Evolutionary conservation across 805 yeast genomes (phyloP), one percentile per base, ranked within the genome.

Genomic region (Kuraishia cidri): DNA sequence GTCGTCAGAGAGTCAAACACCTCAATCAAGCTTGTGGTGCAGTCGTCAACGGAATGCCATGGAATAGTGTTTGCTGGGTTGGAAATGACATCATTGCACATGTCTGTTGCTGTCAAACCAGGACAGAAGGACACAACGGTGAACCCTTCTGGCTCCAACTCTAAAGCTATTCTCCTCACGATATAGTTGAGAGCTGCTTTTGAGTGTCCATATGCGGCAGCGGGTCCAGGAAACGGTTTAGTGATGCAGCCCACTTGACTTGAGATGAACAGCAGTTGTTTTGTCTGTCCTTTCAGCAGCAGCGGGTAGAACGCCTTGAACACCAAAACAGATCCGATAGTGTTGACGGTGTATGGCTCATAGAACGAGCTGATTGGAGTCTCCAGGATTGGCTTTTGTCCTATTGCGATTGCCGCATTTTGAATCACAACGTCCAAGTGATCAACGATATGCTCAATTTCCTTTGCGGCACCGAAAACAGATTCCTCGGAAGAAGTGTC

Each of bases 161-260:
- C 63, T 20, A 16, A 11, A 25, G 53, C 39, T 24, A 61, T 24
- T 14, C 48, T 47, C 26, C 40, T 47, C 9, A 43, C 43, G 11
- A 52, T 37, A 41, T 45, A 52, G 47, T 61, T 59, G 36, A 60
- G 38, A 1, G 61, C 66, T 8, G 64, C 59, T 41, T 62, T 61
- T 6, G 63, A 52, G 26, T 43, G 45, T 2, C 64, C 64, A 35
- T 61, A 61, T 12, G 57, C 54, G n/a, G 49, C 38, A 14, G 35
- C 27, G 4, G 43, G 15, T 12, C 40, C 12, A 6, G 46, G 44
- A 5, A 38, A 12, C 26, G 31, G 44, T 1, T 19, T 40, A 3
- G 39, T 38, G 13, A 48, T 37, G 15, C 52, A 44, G 5, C 50
- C 63, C 5, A 45, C 52, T 7, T 28, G 9, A 13, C 52, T 42